Base-by-base conservation (phyloP, 129 eudicot genomes). In the Artemisia annua region DNA sequence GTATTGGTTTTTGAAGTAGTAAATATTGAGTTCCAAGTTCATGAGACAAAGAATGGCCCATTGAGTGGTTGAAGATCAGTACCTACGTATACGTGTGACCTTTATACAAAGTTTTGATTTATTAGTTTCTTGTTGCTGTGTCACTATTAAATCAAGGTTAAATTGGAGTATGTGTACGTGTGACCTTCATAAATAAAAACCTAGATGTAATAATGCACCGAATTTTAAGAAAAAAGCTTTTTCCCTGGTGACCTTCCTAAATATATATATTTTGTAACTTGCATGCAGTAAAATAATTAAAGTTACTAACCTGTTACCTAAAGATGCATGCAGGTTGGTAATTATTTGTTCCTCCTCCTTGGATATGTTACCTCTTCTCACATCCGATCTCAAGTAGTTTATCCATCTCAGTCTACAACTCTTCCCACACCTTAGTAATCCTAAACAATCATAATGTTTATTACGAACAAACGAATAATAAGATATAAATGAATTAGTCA, bases 371-470 rank as follows among this genome's bases (percentile, higher is more conserved):
- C 96, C 97, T 68, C 97, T 91, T 80, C 82, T 91, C 75, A 91
- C 49, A 53, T 88, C 95, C 1, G 97, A 82, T 77, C 91, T 86
- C 72, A 91, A 82, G 76, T 91, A 91, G 52, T 91, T 91, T 16
- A 91, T 88, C 97, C 97, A 91, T 58, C 97, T 81, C 71, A 91
- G 67, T 62, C 97, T 79, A 65, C 97, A 90, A 70, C 97, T 90
- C 82, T 90, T 90, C 9, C 97, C 97, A 9, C 97, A 91, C 64
- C 97, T 84, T 49, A 85, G 51, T 10, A 91, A 77, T 24, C 97
- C 97, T 90, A 26, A 11, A 14, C 26, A 61, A 43, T 39, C 16
- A n/a, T 59, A 14, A 14, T 46, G 53, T 3, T 0, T 5, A 5
- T 46, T 10, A 26, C 0, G 5, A 7, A 14, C 1, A 3, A 69